These are phyloP conservation scores for Yarrowia osloensis DNA, from an alignment of 805 yeast genomes.

Conservation along the genomic window DNA sequence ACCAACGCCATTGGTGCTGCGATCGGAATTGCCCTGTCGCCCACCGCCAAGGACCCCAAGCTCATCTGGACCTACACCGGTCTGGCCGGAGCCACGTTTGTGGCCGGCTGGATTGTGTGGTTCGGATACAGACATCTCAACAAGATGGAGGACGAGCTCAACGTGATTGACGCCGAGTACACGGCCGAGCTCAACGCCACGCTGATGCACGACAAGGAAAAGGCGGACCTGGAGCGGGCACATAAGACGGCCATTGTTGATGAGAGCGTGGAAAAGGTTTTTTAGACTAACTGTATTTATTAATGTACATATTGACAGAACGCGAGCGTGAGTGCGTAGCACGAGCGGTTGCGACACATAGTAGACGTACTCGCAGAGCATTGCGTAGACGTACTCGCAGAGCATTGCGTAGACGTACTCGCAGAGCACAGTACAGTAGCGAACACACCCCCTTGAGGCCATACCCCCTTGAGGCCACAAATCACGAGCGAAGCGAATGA, in stretches of 20 bases:
- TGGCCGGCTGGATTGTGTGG: conserved; percentile 67
- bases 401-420: too few species aligned
- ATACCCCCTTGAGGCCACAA: too few species aligned
- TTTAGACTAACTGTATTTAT: conserved; percentile 13
- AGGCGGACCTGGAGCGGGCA: conserved; percentile 11
- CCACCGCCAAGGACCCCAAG: conserved; percentile 69
- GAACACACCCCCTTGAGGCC: too few species aligned
- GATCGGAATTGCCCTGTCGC: conserved; percentile 68
- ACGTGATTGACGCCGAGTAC: conserved; percentile 50
- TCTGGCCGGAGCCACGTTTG: conserved; percentile 57
- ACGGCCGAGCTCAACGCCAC: conserved; percentile 38
- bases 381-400: too few species aligned
- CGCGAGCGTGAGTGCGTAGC: too few species aligned
- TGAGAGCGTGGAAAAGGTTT: conserved; percentile 27
- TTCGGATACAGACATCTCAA: conserved; percentile 57
- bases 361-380: too few species aligned
- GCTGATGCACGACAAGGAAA: conserved; percentile 2
- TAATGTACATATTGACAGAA: conserved; percentile 18
- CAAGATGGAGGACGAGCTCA: conserved; percentile 58
- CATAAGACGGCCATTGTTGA: conserved; percentile 23
- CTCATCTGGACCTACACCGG: conserved; percentile 69
- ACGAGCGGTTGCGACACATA: too few species aligned
- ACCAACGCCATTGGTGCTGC: conserved; percentile 80
- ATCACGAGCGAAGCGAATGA: too few species aligned
- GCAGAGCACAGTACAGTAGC: too few species aligned